Base-by-base conservation (phyloP, 2,329 filamentous ascomycete genomes). In the Kalaharituber pfeilii region DNA sequence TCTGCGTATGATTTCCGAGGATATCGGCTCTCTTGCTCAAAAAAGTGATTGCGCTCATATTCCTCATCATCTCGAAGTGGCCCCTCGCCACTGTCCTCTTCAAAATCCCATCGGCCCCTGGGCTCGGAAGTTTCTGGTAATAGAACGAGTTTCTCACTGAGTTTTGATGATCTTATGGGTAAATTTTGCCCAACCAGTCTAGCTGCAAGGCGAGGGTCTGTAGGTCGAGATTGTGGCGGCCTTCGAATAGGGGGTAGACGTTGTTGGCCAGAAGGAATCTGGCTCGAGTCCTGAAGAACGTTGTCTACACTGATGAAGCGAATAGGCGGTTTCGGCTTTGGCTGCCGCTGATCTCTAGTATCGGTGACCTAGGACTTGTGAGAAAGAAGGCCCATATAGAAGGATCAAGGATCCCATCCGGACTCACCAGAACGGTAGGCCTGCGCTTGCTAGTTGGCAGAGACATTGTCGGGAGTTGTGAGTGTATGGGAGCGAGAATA, bases 101-200 rank as follows among this genome's bases (percentile, higher is more conserved):
- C 75, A 55, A 78, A 80, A 36, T 78, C 77, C 6, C 74, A 75
- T 24, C 78, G 77, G 53, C 77, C 74, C 26, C 74, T 74, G 15
- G 76, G 76, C 49, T 74, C 72, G 15, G 57, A 49, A 1, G 60
- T 61, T 53, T 63, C 54, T 42, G 61, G 61, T 13, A 98, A 75
- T 30, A 96, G 73, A 0, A 98, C 91, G n/a, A 98, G 74, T 70
- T 96, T 96, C 71, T 96, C 86, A 67, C 86, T 94, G 60, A 94
- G 82, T 68, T 96, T 95, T 26, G 86, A 93, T 33, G 87, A 93
- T 52, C 91, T 78, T 5, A 86, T 82, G 0, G 89, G 91, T 61
- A 95, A 70, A 45, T 73, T 75, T 54, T 78, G 75, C 63, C 72
- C 70, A 57, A 75, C 75, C 52, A 39, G 69, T 68, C 50, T 69